phyloP scores from a whole-genome alignment of 2,329 filamentous ascomycete genomes.

The Pestalotiopsis sp. region DNA sequence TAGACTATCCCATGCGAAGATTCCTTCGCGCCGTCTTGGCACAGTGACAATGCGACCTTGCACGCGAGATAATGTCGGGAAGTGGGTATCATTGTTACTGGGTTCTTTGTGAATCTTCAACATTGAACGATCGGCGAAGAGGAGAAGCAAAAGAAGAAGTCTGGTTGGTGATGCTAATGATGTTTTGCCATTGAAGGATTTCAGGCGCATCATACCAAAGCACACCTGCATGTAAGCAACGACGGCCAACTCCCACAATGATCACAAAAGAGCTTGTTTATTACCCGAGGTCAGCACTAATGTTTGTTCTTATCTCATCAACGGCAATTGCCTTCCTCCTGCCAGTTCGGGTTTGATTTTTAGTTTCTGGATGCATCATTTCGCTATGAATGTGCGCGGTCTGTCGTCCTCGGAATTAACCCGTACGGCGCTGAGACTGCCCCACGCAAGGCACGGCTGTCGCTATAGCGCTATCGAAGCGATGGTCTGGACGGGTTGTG shows the following conservation, averaged over 20 bases:
- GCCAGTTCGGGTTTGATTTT: not conserved
- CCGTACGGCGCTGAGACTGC: not conserved
- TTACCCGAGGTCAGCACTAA: not conserved
- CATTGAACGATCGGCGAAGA: not conserved
- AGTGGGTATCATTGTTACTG: not conserved
- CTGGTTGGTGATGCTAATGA: not conserved
- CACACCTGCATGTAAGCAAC: not conserved
- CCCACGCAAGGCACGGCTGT: not conserved
- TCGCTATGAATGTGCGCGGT: not conserved
- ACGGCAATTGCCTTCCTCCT: not conserved
- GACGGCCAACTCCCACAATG: slow-evolving; percentile 13
- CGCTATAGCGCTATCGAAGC: not conserved
- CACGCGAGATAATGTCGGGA: not conserved
- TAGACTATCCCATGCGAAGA: not conserved
- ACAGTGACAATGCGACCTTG: not conserved
- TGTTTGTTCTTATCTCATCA: not conserved
- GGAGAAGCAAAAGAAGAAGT: not conserved
- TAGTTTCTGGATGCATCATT: not conserved
- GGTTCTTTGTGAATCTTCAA: not conserved
- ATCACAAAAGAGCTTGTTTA: not conserved
- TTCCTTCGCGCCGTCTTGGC: not conserved
- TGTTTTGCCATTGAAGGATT: not conserved
- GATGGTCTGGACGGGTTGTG: not conserved
- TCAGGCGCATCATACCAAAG: too few species aligned
- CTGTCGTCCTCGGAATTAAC: not conserved